Evolutionary conservation across 176 grass and related monocot genomes (phyloP), one percentile per base, ranked within the genome.

Genomic region (Phragmites australis): DNA sequence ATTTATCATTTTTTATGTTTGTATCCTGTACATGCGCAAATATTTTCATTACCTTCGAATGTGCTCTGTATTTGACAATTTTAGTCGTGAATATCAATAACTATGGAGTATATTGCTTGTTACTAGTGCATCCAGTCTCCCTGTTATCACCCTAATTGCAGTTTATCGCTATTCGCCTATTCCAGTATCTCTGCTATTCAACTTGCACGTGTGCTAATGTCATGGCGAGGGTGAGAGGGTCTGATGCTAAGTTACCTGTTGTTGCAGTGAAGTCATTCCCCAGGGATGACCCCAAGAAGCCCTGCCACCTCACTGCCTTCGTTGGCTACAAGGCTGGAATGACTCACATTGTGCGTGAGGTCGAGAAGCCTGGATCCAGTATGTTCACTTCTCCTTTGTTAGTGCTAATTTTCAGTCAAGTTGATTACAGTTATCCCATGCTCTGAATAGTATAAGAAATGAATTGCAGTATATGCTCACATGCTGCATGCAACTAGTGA

Each of bases 331-430:
- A 97, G 85, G 87, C 94, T 77, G 94, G 94, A 6, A 97, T 97
- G 94, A 97, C 94, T 1, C 94, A 97, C 82, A 94, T 97, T 82
- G 94, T 97, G 22, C 94, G 94, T 88, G 94, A 94, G 84, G 94
- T 97, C 0, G 94, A 97, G 34, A 97, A 97, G 75, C 94, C 94
- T 78, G 94, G 85, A 13, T 87, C 85, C 57, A 87, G 85, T 87
- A 82, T 5, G 85, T 82, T 10, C 17, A 32, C 23, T 13, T 1
- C 12, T n/a, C 39, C 17, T 57, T 0, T 8, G 2, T 46, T 5
- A 37, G 34, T 58, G 1, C n/a, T 27, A 41, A 14, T 37, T 37
- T 37, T 60, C 52, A 34, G 2, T n/a, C 12, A 34, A 51, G 26
- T 12, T 10, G 1, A 21, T 39, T 2, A 59, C 68, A 23, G 9